Percentiles rank a stretch among this genome's conserved stretches.
These are phyloP conservation scores for Neophaeococcomyces aloes DNA, from an alignment of 2,329 filamentous ascomycete genomes.

Conservation along the genomic window DNA sequence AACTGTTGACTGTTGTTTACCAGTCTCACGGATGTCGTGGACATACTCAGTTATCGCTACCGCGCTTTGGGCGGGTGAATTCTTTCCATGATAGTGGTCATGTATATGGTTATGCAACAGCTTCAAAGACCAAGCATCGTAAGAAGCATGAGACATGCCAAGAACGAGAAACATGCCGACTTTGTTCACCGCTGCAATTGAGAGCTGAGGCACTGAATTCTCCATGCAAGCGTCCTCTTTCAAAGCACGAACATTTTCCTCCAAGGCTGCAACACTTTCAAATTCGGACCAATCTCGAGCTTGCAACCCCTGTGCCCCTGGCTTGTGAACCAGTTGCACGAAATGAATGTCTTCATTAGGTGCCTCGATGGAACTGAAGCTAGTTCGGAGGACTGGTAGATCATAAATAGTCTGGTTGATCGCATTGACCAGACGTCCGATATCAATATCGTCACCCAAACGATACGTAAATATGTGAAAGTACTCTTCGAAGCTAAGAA, in stretches of 20 bases:
- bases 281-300: slow-evolving; percentile 1
- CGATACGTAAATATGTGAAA: slow-evolving; percentile 75
- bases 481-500: slow-evolving; percentile 63
- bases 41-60: neutral
- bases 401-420: slow-evolving; percentile 50
- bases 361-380: slow-evolving; percentile 46
- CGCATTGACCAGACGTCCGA: slow-evolving; percentile 47
- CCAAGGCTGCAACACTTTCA: slow-evolving; percentile 4
- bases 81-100: slow-evolving; percentile 38
- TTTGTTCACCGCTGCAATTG: slow-evolving; percentile 26
- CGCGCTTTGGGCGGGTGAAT: neutral
- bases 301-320: neutral
- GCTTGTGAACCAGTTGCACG: slow-evolving; percentile 8
- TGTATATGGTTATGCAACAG: slow-evolving; percentile 62
- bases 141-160: slow-evolving; percentile 75
- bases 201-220: slow-evolving; percentile 23
- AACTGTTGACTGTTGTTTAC: neutral
- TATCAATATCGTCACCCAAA: slow-evolving; percentile 45
- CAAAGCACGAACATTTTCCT: slow-evolving; percentile 7
- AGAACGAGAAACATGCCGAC: slow-evolving; percentile 42
- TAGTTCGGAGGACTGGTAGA: slow-evolving; percentile 65
- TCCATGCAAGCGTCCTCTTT: slow-evolving; percentile 15
- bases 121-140: slow-evolving; percentile 75
- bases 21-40: neutral
- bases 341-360: slow-evolving; percentile 28